Evolutionary conservation across 345 rosid species (phyloP), one percentile per base, ranked within the genome.

Genomic region (Populus ilicifolia): DNA sequence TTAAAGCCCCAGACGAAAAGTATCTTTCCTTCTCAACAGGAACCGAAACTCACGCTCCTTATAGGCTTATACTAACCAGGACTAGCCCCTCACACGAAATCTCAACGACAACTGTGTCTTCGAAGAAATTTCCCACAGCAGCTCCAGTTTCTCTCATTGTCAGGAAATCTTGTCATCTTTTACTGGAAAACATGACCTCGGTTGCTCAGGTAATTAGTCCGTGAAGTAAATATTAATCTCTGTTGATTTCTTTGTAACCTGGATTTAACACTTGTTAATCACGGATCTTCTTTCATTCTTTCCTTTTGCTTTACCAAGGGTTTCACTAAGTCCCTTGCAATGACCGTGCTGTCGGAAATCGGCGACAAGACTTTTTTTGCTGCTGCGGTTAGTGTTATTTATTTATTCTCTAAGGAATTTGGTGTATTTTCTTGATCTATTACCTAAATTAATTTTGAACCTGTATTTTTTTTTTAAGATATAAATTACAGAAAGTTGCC

Each of bases 281-380:
- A 33, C 10, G n/a, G 39, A 54, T 79, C 67, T 56, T 35, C 16
- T 17, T 64, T n/a, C 25, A 6, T 21, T 62, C 48, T 69, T 50
- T 25, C 10, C 29, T 10, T 66, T 72, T 71, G 50, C 72, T 80
- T 79, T 50, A 30, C 67, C 17, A 82, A 96, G 98, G 99, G 97
- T 30, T 96, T 93, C 81, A 88, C 96, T 69, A 96, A 96, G 90
- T 96, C 99, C 11, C 89, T 96, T 38, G 99, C 96, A 65, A 92
- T 96, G 96, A 96, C 99, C 23, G 90, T 96, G 75, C 86, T 93
- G 1, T 96, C 99, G 18, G 98, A 96, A 90, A 96, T 96, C 79
- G 99, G 99, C 39, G 99, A 96, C 86, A 96, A 93, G 90, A 96
- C 99, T 39, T 96, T 96, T 74, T 90, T 96, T 80, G 99, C 99